Base-by-base conservation (phyloP, 805 yeast genomes). In the Jamesozyma gamospora region DNA sequence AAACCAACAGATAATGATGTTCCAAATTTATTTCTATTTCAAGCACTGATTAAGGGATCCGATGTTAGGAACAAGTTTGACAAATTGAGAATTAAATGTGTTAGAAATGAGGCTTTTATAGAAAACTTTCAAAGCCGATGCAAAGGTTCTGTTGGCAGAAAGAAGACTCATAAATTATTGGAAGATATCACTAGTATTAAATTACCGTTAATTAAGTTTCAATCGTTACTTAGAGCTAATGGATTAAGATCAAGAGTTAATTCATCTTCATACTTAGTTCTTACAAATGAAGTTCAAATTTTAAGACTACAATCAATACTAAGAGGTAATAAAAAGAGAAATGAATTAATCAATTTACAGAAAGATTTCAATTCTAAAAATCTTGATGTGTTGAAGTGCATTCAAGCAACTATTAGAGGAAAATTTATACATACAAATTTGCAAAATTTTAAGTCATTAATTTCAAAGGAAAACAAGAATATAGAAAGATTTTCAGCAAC, bases 301-400 rank as follows among this genome's bases (percentile, higher is more conserved):
- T 59, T 65, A 32, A 63, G 59, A 41, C 61, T 86, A 11, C 94
- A 85, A 54, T 73, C 92, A 0, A 60, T 77, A 16, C 66, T 81
- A 7, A 65, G 82, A 47, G 92, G 41, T 4, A 4, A 17, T 9
- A 13, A 26, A 9, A 10, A 14, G 12, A 40, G 44, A 36, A 18
- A 18, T 2, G 19, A 24, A 4, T 5, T 28, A 2, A 1, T 19
- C 1, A 11, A 21, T 4, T 6, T 34, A 13, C n/a, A 25, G 19
- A 13, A 27, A 29, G 25, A 10, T 4, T 34, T 34, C 10, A 16
- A 16, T 14, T 6, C 18, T 15, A 3, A 14, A 9, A 15, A 24
- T 15, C 15, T 8, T 9, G 6, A 14, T n/a, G n/a, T 4, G 6
- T 14, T 34, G 9, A 27, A 26, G 4, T 8, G 27, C 4, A 14